Evolutionary conservation across 2,329 filamentous ascomycete genomes (phyloP).

Genomic region (Venturia asperata): DNA sequence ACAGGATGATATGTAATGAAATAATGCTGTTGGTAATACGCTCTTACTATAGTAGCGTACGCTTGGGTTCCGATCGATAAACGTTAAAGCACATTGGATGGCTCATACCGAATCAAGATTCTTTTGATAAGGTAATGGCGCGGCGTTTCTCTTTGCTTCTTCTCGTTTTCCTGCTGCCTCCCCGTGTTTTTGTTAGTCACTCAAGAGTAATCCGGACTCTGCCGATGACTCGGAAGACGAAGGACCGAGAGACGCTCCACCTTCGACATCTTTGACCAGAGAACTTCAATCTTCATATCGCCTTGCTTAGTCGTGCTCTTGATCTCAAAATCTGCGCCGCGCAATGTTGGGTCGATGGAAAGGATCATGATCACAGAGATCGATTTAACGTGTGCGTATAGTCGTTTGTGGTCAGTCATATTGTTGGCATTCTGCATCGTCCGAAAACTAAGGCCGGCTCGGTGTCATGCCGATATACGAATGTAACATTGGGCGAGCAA

Average conservation of each 20-base stretch:
- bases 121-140: background rate
- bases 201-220: background rate
- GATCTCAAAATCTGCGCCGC: background rate
- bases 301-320: background rate
- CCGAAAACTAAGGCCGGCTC: background rate
- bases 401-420: background rate
- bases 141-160: background rate
- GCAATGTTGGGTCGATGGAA: background rate
- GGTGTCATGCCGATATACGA: no score
- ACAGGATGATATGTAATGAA: background rate
- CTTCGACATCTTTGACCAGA: background rate
- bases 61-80: background rate
- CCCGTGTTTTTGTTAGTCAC: background rate
- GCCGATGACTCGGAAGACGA: background rate
- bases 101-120: background rate
- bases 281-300: background rate
- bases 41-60: background rate
- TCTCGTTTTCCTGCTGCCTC: background rate
- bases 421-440: background rate
- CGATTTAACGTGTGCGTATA: background rate
- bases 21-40: background rate
- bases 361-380: background rate
- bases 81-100: background rate
- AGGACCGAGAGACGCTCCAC: background rate
- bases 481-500: background rate